These are phyloP conservation scores for Alternaria brassicae DNA, from an alignment of 2,329 filamentous ascomycete genomes.

Conservation along the genomic window DNA sequence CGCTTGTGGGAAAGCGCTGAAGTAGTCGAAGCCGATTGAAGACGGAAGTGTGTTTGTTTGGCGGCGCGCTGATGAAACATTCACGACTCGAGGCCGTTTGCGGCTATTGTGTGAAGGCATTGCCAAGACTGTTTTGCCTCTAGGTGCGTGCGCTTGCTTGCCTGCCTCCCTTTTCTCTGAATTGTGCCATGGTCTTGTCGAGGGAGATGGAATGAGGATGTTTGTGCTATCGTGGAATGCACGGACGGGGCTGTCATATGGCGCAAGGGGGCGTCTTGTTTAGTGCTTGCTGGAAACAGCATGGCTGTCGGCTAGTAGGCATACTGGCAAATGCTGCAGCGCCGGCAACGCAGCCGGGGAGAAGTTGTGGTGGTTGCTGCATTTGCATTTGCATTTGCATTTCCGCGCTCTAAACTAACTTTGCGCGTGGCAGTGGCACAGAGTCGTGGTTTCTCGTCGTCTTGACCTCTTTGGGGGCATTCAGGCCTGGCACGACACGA, in stretches of 20 bases:
- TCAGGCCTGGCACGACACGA: not conserved
- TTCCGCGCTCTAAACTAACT: not conserved
- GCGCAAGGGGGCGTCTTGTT: constrained; percentile 1
- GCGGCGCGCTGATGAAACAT: constrained; percentile 8
- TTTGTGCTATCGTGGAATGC: not conserved
- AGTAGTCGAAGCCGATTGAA: constrained; percentile 47
- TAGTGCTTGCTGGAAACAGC: constrained; percentile 3
- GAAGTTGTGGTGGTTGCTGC: not conserved
- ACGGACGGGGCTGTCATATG: constrained; percentile 1
- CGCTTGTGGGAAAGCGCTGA: constrained; percentile 51
- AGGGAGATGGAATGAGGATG: not conserved
- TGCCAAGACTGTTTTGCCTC: not conserved
- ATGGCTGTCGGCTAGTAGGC: not conserved
- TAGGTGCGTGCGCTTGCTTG: constrained; percentile 12
- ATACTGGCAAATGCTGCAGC: not conserved
- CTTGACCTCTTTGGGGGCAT: not conserved
- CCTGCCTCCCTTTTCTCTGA: constrained; percentile 4
- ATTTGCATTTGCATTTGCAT: not conserved
- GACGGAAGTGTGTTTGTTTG: not conserved
- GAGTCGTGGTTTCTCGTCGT: not conserved
- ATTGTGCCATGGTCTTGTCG: not conserved
- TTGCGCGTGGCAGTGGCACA: not conserved
- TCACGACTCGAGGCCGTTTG: constrained; percentile 7
- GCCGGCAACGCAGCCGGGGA: not conserved
- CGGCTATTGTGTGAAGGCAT: constrained; percentile 7